Evolutionary conservation across 176 grass and related monocot genomes (phyloP).

Genomic region (Oryza coarctata): DNA sequence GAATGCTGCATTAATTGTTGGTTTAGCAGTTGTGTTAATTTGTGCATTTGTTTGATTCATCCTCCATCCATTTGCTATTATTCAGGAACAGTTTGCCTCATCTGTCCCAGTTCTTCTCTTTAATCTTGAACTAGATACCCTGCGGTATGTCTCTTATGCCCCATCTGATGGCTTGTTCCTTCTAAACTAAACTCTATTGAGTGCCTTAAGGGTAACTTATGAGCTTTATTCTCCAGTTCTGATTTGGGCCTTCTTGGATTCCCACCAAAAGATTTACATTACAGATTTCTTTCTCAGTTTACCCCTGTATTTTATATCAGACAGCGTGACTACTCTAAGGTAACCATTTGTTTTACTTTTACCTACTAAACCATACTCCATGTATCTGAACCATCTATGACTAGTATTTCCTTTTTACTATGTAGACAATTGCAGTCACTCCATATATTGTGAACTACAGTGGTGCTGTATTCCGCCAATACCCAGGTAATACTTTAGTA

Average conservation of each 20-base stretch:
- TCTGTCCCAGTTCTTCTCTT: conserved; percentile 78
- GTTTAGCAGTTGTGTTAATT: not conserved
- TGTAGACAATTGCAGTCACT: conserved; percentile 83
- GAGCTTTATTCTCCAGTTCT: conserved; percentile 53
- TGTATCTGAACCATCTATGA: conserved; percentile 35
- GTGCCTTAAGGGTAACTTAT: conserved; percentile 2
- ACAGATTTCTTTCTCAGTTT: conserved; percentile 94
- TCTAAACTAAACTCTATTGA: not conserved
- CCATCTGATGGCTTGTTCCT: conserved; percentile 4
- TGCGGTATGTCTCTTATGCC: conserved; percentile 60
- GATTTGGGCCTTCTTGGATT: conserved; percentile 94
- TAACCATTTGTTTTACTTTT: conserved; percentile 35
- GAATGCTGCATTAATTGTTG: not conserved
- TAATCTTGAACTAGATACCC: conserved; percentile 91
- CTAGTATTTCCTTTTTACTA: conserved; percentile 8
- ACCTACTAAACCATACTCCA: conserved; percentile 22
- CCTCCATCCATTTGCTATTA: conserved; percentile 8
- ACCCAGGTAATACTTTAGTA: conserved; percentile 66
- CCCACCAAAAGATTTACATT: conserved; percentile 89
- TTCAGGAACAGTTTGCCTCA: conserved; percentile 79
- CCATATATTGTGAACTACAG: conserved; percentile 93
- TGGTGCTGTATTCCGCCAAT: conserved; percentile 84
- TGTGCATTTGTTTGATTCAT: conserved; percentile 1
- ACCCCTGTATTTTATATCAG: conserved; percentile 94
- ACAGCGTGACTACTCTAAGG: conserved; percentile 95